Evolutionary conservation across 768 basidiomycete species (phyloP).

Genomic region (Suillus brevipes): DNA sequence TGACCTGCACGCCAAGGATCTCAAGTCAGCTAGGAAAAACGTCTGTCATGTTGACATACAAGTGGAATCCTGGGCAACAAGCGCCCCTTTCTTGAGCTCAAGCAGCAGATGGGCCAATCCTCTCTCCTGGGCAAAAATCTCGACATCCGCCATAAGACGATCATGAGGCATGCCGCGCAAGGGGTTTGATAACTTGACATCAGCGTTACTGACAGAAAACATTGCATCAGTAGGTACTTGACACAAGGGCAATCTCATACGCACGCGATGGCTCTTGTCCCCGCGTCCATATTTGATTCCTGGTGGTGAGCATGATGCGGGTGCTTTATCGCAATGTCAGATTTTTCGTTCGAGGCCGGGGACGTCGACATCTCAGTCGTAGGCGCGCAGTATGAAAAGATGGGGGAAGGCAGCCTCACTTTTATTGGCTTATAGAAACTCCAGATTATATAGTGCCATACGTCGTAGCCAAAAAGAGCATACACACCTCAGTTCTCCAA

Average conservation of each 20-base stretch:
- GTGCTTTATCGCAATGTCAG: constrained; percentile 5
- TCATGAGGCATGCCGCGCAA: constrained; percentile 59
- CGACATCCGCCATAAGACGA: constrained; percentile 59
- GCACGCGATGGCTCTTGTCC: constrained; percentile 20
- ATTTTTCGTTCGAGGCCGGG: constrained; percentile 20
- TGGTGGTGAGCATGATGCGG: constrained; percentile 13
- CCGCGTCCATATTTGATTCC: constrained; percentile 15
- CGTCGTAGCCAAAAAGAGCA: neutral
- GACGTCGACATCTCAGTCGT: constrained; percentile 19
- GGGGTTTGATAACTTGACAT: constrained; percentile 56
- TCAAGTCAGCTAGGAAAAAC: constrained; percentile 28
- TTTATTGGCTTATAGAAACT: constrained; percentile 4
- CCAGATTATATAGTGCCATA: neutral
- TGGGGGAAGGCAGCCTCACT: constrained; percentile 18
- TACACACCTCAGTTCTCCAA: constrained; percentile 15
- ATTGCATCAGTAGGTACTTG: neutral
- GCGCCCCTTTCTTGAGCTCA: constrained; percentile 68
- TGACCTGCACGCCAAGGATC: constrained; percentile 36
- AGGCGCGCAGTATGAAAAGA: neutral
- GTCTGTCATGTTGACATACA: constrained; percentile 42
- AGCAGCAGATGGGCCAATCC: constrained; percentile 41
- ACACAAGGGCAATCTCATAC: neutral
- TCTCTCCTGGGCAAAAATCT: constrained; percentile 52
- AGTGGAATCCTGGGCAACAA: constrained; percentile 67
- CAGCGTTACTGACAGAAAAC: constrained; percentile 28